Evolutionary conservation across 208 protist species (phyloP).

Genomic region (Kentomonas sorsogonicus): DNA sequence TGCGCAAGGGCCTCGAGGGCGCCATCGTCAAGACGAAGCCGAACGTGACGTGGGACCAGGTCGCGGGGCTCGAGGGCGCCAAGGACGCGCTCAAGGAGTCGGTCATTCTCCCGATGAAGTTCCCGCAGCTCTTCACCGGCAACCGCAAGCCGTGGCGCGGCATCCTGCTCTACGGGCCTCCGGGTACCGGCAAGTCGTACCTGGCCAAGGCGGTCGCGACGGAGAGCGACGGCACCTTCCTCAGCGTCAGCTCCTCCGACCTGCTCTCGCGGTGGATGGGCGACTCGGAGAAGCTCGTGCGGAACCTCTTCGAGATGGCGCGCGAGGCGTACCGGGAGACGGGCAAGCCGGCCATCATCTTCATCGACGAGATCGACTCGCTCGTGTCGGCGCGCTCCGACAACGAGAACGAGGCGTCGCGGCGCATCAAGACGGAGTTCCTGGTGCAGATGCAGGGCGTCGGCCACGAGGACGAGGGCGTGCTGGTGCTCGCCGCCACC

Average conservation of each 20-base stretch:
- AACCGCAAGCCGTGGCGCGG: slow-evolving; percentile 90
- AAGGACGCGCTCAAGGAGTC: slow-evolving; percentile 92
- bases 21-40: slow-evolving; percentile 78
- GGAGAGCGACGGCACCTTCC: slow-evolving; percentile 87
- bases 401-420: slow-evolving; percentile 86
- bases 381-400: slow-evolving; percentile 84
- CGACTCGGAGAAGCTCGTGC: slow-evolving; percentile 92
- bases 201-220: slow-evolving; percentile 91
- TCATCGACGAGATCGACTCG: slow-evolving; percentile 95
- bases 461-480: slow-evolving; percentile 75
- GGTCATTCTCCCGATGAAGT: slow-evolving; percentile 85
- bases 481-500: slow-evolving; percentile 90
- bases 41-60: slow-evolving; percentile 86
- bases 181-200: slow-evolving; percentile 92
- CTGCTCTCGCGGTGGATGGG: slow-evolving; percentile 92
- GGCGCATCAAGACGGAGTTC: slow-evolving; percentile 99
- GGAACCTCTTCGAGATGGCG: slow-evolving; percentile 91
- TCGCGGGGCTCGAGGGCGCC: slow-evolving; percentile 86
- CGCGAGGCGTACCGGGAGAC: slow-evolving; percentile 65
- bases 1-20: slow-evolving; percentile 74
- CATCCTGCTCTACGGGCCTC: slow-evolving; percentile 91
- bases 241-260: slow-evolving; percentile 87
- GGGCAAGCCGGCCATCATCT: slow-evolving; percentile 89
- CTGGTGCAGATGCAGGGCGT: slow-evolving; percentile 96
- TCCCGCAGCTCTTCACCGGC: slow-evolving; percentile 92